These are phyloP conservation scores for Komagataella pseudopastoris DNA, from an alignment of 805 yeast genomes.

Conservation along the genomic window DNA sequence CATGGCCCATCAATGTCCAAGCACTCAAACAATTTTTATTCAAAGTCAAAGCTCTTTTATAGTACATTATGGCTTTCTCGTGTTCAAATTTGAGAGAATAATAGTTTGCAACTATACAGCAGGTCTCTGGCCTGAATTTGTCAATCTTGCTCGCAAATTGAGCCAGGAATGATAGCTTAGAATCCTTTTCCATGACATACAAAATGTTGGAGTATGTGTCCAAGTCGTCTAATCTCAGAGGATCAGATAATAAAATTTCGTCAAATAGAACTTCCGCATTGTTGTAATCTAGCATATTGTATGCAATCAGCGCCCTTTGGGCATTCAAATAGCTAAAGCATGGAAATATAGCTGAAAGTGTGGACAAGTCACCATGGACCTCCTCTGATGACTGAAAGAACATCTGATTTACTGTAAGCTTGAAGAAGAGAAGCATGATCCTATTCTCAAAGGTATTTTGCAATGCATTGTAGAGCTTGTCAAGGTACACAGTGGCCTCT, in stretches of 20 bases:
- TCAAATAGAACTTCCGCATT: slow-evolving; percentile 76
- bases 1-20: slow-evolving; percentile 99
- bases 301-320: slow-evolving; percentile 72
- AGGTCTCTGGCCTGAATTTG: slow-evolving; percentile 83
- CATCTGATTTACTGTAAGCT: slow-evolving; percentile 59
- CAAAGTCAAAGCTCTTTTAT: slow-evolving; percentile 75
- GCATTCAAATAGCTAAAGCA: slow-evolving; percentile 58
- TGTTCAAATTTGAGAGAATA: slow-evolving; percentile 87
- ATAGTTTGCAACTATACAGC: slow-evolving; percentile 89
- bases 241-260: slow-evolving; percentile 57
- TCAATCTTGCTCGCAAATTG: slow-evolving; percentile 76
- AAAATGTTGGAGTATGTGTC: slow-evolving; percentile 91
- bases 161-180: slow-evolving; percentile 77
- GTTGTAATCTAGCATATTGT: slow-evolving; percentile 74
- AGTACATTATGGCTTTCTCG: slow-evolving; percentile 88
- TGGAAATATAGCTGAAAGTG: slow-evolving; percentile 48
- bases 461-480: slow-evolving; percentile 21
- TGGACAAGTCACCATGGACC: slow-evolving; percentile 33
- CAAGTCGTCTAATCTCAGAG: slow-evolving; percentile 78
- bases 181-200: slow-evolving; percentile 81
- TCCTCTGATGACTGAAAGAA: slow-evolving; percentile 55
- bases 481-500: slow-evolving; percentile 33
- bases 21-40: slow-evolving; percentile 77
- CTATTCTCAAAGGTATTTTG: slow-evolving; percentile 13
- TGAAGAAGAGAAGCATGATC: slow-evolving; percentile 36